Percentiles rank a stretch among this genome's conserved stretches.
Conservation (phyloP, 306 rosid species). For the Sicyos baderoa region DNA sequence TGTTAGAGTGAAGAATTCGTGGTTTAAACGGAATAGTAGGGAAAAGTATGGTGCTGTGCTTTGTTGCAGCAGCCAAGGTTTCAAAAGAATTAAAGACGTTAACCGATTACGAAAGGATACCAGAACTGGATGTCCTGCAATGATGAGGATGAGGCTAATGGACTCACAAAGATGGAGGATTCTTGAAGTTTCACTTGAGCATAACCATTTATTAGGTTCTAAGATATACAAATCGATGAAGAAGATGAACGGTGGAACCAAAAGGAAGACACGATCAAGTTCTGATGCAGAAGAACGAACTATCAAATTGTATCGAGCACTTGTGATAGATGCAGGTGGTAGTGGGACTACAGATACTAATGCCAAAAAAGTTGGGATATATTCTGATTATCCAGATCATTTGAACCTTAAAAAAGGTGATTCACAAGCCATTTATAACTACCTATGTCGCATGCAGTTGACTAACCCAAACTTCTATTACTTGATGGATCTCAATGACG, state of each 20-base stretch:
- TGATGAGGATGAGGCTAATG: constrained; percentile 79
- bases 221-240: constrained; percentile 50
- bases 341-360: constrained; percentile 32
- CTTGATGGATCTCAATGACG: constrained; percentile 81
- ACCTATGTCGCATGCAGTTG: constrained; percentile 81
- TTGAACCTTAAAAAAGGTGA: constrained; percentile 78
- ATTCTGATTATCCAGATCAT: constrained; percentile 35
- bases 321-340: constrained; percentile 73
- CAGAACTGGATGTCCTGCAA: constrained; percentile 95
- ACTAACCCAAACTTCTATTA: constrained; percentile 87
- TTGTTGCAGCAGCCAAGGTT: constrained; percentile 98
- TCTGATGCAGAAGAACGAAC: constrained; percentile 59
- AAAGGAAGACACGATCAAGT: constrained; percentile 45
- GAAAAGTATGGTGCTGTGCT: constrained; percentile 96
- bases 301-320: constrained; percentile 71
- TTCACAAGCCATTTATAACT: constrained; percentile 79
- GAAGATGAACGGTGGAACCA: constrained; percentile 52
- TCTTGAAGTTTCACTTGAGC: constrained; percentile 73
- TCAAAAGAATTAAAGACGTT: constrained; percentile 78
- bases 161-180: constrained; percentile 91
- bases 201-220: constrained; percentile 73
- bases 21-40: constrained; percentile 89
- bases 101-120: constrained; percentile 86
- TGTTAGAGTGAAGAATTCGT: constrained; percentile 89
- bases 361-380: constrained; percentile 33